phyloP scores from a whole-genome alignment of 306 rosid genomes.

The Glycine soja region DNA sequence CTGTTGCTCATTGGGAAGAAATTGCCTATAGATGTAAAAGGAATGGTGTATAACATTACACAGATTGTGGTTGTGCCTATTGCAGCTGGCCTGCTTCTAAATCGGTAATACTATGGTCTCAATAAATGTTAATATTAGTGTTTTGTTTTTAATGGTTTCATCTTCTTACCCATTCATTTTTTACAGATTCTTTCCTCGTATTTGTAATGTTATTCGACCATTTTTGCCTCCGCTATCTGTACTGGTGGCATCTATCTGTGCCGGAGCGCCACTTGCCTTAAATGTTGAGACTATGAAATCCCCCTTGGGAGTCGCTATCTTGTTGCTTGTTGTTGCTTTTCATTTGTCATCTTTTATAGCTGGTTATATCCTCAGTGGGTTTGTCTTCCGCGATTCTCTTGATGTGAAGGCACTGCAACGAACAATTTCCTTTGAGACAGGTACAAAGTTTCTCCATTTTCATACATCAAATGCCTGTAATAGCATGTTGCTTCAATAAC shows the following conservation, averaged over 20 bases:
- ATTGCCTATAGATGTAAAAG: conserved; percentile 92
- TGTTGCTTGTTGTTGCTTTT: conserved; percentile 72
- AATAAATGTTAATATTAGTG: conserved; percentile 34
- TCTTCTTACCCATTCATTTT: conserved; percentile 32
- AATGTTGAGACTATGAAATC: conserved; percentile 78
- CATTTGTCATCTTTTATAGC: conserved; percentile 79
- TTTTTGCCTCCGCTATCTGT: conserved; percentile 90
- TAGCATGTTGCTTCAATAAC: conserved; percentile 12
- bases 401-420: conserved; percentile 82
- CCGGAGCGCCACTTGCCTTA: conserved; percentile 95
- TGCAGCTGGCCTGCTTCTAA: conserved; percentile 82
- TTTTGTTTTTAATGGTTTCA: conserved; percentile 24
- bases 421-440: conserved; percentile 94
- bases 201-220: conserved; percentile 77
- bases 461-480: conserved; percentile 22
- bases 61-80: conserved; percentile 93
- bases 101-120: conserved; percentile 60
- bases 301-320: conserved; percentile 73
- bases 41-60: conserved; percentile 90
- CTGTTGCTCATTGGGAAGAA: conserved; percentile 92
- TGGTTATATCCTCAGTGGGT: conserved; percentile 77
- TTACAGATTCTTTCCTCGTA: conserved; percentile 77
- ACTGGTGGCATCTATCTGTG: conserved; percentile 82
- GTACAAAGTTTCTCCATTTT: conserved; percentile 50
- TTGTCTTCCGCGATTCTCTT: conserved; percentile 60